phyloP scores from a whole-genome alignment of 306 rosid genomes.

The Casuarina glauca region DNA sequence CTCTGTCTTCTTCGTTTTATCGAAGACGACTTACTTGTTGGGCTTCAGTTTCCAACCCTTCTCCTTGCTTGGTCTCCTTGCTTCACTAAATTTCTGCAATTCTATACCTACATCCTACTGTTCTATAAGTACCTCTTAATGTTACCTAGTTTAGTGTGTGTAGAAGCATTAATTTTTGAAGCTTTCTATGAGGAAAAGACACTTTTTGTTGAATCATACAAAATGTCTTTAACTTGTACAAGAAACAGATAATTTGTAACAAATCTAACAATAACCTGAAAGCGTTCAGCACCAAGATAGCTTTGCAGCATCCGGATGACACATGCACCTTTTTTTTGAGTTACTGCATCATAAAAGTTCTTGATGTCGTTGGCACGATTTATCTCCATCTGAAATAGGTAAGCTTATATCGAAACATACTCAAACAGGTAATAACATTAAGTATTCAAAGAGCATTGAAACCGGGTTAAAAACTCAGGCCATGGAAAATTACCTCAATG shows the following conservation, averaged over 20 bases:
- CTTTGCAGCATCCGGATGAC: slow-evolving; percentile 95
- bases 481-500: slow-evolving; percentile 63
- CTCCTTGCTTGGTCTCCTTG: no score
- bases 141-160: no score
- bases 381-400: slow-evolving; percentile 71
- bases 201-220: background rate
- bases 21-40: no score
- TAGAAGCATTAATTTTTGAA: no score
- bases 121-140: no score
- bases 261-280: slow-evolving; percentile 68
- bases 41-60: no score
- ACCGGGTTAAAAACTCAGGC: slow-evolving; percentile 7
- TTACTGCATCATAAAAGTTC: slow-evolving; percentile 93
- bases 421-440: slow-evolving; percentile 10
- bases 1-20: no score
- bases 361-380: slow-evolving; percentile 88
- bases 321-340: slow-evolving; percentile 90
- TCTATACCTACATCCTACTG: no score
- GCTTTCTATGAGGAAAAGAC: background rate
- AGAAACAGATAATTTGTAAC: background rate
- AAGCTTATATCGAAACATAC: slow-evolving; percentile 8
- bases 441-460: slow-evolving; percentile 4
- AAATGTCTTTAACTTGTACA: background rate
- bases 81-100: no score
- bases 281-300: slow-evolving; percentile 85